These are phyloP conservation scores for Curvularia sp. DNA, from an alignment of 2,329 filamentous ascomycete genomes.

Conservation along the genomic window DNA sequence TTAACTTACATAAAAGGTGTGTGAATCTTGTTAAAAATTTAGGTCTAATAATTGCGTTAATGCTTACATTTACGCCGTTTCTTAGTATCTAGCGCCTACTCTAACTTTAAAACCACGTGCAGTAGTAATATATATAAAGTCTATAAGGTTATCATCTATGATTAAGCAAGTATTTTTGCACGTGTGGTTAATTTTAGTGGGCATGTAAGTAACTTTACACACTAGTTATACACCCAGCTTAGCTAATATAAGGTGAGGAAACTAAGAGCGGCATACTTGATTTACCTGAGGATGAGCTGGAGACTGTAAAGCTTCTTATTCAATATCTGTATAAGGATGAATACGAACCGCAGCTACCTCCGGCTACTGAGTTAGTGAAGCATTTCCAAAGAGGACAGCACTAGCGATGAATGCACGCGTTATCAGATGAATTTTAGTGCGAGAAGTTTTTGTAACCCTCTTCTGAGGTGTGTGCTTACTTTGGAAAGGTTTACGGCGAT, in stretches of 20 bases:
- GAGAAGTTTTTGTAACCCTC: neutral
- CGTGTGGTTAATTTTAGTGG: conserved; percentile 3
- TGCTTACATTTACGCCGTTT: too few relatives aligned
- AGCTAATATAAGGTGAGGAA: too few relatives aligned
- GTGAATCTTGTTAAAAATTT: too few relatives aligned
- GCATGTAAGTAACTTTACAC: too few relatives aligned
- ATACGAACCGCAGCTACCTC: conserved; percentile 8
- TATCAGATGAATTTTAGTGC: neutral
- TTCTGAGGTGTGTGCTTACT: neutral
- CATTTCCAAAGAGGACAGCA: neutral
- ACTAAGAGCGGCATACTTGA: conserved; percentile 9
- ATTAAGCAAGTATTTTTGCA: conserved; percentile 10
- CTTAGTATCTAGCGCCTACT: conserved; percentile 20
- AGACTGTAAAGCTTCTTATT: conserved; percentile 17
- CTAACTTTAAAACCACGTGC: conserved; percentile 28
- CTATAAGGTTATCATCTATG: conserved; percentile 20
- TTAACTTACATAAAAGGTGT: too few relatives aligned
- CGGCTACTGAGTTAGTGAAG: neutral
- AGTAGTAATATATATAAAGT: conserved; percentile 19
- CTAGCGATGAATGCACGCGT: neutral
- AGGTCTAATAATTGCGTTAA: too few relatives aligned
- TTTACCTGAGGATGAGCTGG: conserved; percentile 24
- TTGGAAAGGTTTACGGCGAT: neutral
- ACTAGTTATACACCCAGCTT: too few relatives aligned
- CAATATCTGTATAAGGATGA: conserved; percentile 31